Percentiles rank a stretch among this genome's conserved stretches.
Evolutionary conservation across 352 stramenopile genomes (phyloP).

Genomic region (Phytopythium sindhum): DNA sequence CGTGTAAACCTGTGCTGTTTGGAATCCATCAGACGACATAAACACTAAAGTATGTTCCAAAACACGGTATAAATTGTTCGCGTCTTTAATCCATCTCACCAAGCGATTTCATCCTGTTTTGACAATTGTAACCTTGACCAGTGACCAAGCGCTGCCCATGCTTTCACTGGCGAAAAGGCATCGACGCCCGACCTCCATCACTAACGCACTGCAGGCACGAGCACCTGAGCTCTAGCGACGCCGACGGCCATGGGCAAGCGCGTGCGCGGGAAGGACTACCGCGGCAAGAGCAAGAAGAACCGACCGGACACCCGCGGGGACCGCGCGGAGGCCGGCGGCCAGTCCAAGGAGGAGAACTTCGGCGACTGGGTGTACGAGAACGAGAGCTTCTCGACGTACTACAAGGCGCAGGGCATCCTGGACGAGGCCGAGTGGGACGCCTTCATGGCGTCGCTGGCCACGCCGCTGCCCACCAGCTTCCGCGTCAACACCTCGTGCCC

Average conservation of each 20-base stretch:
- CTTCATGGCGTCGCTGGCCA: conserved; percentile 89
- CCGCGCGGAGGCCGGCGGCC: conserved; percentile 10
- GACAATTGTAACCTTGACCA: neutral
- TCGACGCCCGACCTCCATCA: neutral
- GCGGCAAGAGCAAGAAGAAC: conserved; percentile 44
- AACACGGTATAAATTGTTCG: neutral
- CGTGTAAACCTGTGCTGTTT: too few species aligned
- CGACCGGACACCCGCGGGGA: conserved; percentile 26
- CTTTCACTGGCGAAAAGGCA: conserved; percentile 4
- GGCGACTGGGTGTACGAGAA: conserved; percentile 88
- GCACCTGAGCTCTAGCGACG: neutral
- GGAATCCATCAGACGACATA: neutral
- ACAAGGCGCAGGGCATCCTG: conserved; percentile 86
- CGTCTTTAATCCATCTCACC: neutral
- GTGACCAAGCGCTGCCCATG: neutral
- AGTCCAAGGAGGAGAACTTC: conserved; percentile 60
- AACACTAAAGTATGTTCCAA: neutral
- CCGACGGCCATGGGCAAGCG: conserved; percentile 8
- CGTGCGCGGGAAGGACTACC: conserved; percentile 9
- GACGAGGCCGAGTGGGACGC: conserved; percentile 79
- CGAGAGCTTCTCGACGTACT: conserved; percentile 82
- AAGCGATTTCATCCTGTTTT: neutral
- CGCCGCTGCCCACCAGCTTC: conserved; percentile 91
- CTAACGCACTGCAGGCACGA: too few species aligned
- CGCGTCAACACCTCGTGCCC: conserved; percentile 91